Evolutionary conservation across 164 flowering plant species (phyloP).

Genomic region (Vitis amurensis): DNA sequence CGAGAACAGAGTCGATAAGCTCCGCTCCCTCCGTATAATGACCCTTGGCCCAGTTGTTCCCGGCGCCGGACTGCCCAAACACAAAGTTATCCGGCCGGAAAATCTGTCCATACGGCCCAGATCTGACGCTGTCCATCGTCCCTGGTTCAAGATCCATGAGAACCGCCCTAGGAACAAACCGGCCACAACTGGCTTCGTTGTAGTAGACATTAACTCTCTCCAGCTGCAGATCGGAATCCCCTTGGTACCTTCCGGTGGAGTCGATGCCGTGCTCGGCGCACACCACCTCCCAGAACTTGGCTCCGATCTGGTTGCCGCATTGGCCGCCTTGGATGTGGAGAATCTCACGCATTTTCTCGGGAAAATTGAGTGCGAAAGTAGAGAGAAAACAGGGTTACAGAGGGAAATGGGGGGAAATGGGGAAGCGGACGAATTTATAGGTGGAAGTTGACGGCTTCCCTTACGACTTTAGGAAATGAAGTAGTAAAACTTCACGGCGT

Average conservation of each 20-base stretch:
- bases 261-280: conserved; percentile 24
- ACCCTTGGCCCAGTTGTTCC: too few relatives aligned
- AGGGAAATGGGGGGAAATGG: background rate
- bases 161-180: conserved; percentile 42
- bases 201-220: conserved; percentile 45
- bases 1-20: conserved; percentile 32
- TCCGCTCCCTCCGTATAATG: conserved; percentile 34
- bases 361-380: background rate
- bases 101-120: conserved; percentile 42
- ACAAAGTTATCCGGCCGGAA: conserved; percentile 37
- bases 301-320: conserved; percentile 42
- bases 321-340: conserved; percentile 46
- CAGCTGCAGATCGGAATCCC: conserved; percentile 35
- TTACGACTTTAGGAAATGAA: too few relatives aligned
- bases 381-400: background rate
- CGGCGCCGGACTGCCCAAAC: conserved; percentile 21
- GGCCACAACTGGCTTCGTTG: conserved; percentile 44
- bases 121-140: conserved; percentile 40
- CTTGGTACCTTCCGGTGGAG: conserved; percentile 34
- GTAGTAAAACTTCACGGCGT: too few relatives aligned
- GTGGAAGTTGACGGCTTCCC: too few relatives aligned
- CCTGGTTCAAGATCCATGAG: conserved; percentile 46
- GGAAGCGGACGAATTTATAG: background rate
- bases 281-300: conserved; percentile 9
- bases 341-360: conserved; percentile 36